phyloP scores from a whole-genome alignment of 2,329 filamentous ascomycete species.

The Tricladium varicosporioides region DNA sequence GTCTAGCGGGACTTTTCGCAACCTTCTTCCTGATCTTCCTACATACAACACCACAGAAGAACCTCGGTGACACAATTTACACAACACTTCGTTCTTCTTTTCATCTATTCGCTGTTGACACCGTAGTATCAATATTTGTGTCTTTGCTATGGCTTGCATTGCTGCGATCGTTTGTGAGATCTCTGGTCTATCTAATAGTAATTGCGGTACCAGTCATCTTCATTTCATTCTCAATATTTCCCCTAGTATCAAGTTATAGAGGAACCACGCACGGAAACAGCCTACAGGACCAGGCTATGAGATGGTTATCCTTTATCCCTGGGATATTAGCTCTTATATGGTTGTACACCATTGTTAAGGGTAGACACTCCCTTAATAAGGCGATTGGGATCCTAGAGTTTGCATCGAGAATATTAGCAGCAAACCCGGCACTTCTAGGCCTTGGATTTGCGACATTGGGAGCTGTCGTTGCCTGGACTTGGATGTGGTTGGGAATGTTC shows the following conservation, averaged over 20 bases:
- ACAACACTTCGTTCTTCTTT: constrained; percentile 83
- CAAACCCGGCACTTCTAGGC: constrained; percentile 77
- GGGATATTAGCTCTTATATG: constrained; percentile 71
- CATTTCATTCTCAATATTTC: constrained; percentile 86
- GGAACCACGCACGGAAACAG: constrained; percentile 71
- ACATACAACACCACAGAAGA: constrained; percentile 72
- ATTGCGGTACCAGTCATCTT: constrained; percentile 83
- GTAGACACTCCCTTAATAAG: constrained; percentile 75
- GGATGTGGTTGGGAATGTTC: constrained; percentile 97
- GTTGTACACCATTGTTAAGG: constrained; percentile 79
- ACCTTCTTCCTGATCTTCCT: constrained; percentile 88
- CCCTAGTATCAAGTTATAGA: constrained; percentile 85
- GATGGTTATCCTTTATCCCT: constrained; percentile 79
- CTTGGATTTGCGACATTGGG: constrained; percentile 79
- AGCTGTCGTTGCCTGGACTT: constrained; percentile 83
- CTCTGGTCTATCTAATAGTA: constrained; percentile 77
- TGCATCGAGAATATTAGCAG: constrained; percentile 79
- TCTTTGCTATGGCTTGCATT: constrained; percentile 89
- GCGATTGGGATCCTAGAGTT: constrained; percentile 91
- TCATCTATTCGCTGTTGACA: constrained; percentile 86
- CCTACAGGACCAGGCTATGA: constrained; percentile 85
- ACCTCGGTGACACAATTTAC: constrained; percentile 92
- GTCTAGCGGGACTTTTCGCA: constrained; percentile 77
- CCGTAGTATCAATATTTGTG: constrained; percentile 82
- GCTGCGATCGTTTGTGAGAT: constrained; percentile 81